Evolutionary conservation across 345 rosid genomes (phyloP), one percentile per base, ranked within the genome.

Genomic region (Lumnitzera racemosa): DNA sequence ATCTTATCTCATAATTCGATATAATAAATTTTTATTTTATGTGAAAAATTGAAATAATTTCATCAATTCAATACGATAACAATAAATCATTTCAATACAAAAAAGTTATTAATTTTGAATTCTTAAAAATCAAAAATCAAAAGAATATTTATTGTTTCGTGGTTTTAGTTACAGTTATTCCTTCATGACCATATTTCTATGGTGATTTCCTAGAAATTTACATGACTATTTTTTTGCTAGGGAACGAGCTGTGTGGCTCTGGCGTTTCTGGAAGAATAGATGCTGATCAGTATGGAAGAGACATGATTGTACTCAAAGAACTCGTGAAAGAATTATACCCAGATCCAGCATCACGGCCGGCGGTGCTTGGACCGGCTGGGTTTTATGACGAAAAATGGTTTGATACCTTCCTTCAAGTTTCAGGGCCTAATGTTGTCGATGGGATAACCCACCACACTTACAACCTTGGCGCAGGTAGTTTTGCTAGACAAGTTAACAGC

Each of bases 301-400:
- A 82, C 62, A 57, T 71, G 3, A 53, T 70, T 15, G 49, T 25
- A 12, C 71, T 79, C 1, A 86, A 61, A 66, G 58, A 67, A 7
- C 13, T 77, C 4, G 64, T 86, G 23, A n/a, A 65, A 7, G 51
- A 76, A 46, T 7, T 81, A 41, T 67, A 79, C 64, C 76, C 70
- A 11, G 61, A 81, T 53, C 59, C 69, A 3, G 13, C 49, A 2
- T 50, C 49, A n/a, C 67, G 70, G 53, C 94, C 89, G 6, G 73
- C 61, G 58, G 72, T 78, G 20, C 11, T 81, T 47, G 90, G 83
- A 15, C 88, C 90, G 0, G 84, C 69, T 17, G 86, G 94, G 1
- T 84, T 80, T 51, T 87, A 64, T 3, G 88, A 87, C n/a, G 51
- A 71, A 49, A 24, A 74, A 66, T 87, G 90, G 94, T 83, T 81